Evolutionary conservation across 768 basidiomycete genomes (phyloP).

Genomic region (Jaapia argillacea): DNA sequence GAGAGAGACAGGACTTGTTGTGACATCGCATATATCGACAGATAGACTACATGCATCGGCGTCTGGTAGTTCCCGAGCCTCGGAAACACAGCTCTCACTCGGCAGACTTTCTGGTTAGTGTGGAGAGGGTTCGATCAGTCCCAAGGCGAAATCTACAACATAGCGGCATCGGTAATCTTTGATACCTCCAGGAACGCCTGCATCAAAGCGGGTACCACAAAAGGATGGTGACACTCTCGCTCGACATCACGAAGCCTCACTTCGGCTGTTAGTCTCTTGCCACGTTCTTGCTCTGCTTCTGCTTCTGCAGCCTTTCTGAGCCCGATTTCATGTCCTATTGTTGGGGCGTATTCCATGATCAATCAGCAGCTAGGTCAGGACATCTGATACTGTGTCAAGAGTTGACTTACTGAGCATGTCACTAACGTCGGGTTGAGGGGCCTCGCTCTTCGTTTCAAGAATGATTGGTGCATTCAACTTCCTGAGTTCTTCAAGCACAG

Average conservation of each 20-base stretch:
- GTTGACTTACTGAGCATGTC: background rate
- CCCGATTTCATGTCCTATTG: background rate
- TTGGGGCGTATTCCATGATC: background rate
- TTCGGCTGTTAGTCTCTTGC: conserved; percentile 17
- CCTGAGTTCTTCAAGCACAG: background rate
- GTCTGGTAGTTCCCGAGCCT: too few relatives aligned
- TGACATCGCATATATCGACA: too few relatives aligned
- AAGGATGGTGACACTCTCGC: conserved; percentile 40
- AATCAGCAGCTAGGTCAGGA: background rate
- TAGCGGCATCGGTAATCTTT: conserved; percentile 21
- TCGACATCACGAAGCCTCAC: conserved; percentile 33
- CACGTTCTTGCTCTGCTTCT: background rate
- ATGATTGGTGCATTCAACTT: background rate
- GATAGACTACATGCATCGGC: too few relatives aligned
- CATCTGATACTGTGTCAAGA: background rate
- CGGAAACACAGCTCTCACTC: too few relatives aligned
- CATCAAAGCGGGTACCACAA: conserved; percentile 46
- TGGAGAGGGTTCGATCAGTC: too few relatives aligned
- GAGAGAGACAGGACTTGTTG: too few relatives aligned
- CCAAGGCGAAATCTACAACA: too few relatives aligned
- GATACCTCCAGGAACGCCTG: conserved; percentile 43
- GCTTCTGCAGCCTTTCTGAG: background rate
- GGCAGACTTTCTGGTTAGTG: too few relatives aligned
- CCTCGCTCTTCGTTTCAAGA: background rate
- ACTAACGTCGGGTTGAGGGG: background rate